A percentile compares a stretch with the other conserved stretches of the same genome.
Conservation (phyloP, 2,329 filamentous ascomycete genomes). For the Simplicillium sp. region DNA sequence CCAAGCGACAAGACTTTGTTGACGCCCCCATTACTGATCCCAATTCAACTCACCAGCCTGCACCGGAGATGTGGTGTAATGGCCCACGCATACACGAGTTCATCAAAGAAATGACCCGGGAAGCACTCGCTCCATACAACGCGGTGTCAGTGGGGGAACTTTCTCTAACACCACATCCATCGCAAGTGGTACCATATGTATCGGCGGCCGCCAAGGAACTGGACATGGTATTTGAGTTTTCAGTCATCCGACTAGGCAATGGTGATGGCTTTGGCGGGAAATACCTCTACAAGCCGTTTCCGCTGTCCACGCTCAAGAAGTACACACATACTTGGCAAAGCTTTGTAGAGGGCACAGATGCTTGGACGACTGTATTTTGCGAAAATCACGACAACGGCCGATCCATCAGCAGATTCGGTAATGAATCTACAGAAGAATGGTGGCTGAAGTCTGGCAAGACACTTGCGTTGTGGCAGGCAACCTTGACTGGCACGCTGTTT, state of each 20-base stretch:
- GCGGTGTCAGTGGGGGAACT: slow-evolving; percentile 33
- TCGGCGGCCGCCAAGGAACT: slow-evolving; percentile 47
- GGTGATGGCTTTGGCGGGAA: slow-evolving; percentile 36
- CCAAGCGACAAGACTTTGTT: slow-evolving; percentile 49
- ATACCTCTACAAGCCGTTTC: slow-evolving; percentile 41
- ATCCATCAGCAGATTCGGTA: slow-evolving; percentile 46
- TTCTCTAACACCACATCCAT: slow-evolving; percentile 41
- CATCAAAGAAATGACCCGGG: slow-evolving; percentile 37
- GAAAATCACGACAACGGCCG: slow-evolving; percentile 60
- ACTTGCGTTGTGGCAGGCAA: slow-evolving; percentile 45
- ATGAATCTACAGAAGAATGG: slow-evolving; percentile 37
- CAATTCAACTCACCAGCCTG: slow-evolving; percentile 17
- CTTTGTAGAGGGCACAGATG: slow-evolving; percentile 48
- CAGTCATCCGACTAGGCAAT: slow-evolving; percentile 38
- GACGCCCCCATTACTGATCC: slow-evolving; percentile 50
- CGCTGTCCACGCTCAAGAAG: slow-evolving; percentile 30
- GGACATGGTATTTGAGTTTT: slow-evolving; percentile 66
- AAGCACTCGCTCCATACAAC: slow-evolving; percentile 42
- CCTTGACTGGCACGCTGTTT: slow-evolving; percentile 54
- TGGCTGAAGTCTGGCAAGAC: slow-evolving; percentile 44
- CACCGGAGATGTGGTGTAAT: slow-evolving; percentile 40
- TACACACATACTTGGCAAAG: slow-evolving; percentile 49
- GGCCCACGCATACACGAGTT: slow-evolving; percentile 39
- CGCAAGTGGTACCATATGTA: slow-evolving; percentile 37
- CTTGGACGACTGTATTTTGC: slow-evolving; percentile 56